These are phyloP conservation scores for Termitomyces sp. DNA, from an alignment of 768 basidiomycete species.

Conservation along the genomic window DNA sequence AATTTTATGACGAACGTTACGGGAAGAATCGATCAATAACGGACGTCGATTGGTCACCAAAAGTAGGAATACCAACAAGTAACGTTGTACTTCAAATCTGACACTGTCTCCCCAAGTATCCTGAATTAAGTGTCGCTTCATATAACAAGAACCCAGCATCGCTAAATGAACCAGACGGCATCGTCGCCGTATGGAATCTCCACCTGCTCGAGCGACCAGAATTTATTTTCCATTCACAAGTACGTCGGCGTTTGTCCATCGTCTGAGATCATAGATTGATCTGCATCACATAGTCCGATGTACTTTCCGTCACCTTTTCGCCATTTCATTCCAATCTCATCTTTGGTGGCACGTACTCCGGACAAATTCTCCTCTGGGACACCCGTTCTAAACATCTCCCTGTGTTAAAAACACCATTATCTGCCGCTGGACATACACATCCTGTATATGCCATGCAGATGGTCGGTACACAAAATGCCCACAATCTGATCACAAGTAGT, in stretches of 20 bases:
- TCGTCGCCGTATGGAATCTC: conserved; percentile 97
- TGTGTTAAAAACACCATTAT: conserved; percentile 93
- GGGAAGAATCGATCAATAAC: conserved; percentile 94
- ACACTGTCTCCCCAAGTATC: conserved; percentile 57
- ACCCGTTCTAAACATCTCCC: conserved; percentile 96
- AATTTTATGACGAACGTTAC: conserved; percentile 89
- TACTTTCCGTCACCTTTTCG: conserved; percentile 94
- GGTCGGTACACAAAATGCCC: conserved; percentile 98
- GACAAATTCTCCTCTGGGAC: conserved; percentile 97
- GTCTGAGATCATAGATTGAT: conserved; percentile 7
- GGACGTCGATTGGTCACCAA: conserved; percentile 96
- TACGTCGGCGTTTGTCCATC: conserved; percentile 32
- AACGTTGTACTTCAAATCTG: not conserved
- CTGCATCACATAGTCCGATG: conserved; percentile 73
- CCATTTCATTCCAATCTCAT: conserved; percentile 97
- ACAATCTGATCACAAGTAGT: conserved; percentile 94
- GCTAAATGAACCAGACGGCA: conserved; percentile 93
- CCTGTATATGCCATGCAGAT: conserved; percentile 98
- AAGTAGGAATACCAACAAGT: conserved; percentile 43
- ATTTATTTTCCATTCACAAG: conserved; percentile 98
- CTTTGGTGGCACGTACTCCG: conserved; percentile 99
- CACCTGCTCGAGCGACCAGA: conserved; percentile 94
- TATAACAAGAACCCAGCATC: conserved; percentile 98
- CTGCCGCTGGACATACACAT: conserved; percentile 95
- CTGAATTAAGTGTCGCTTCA: conserved; percentile 91